These are phyloP conservation scores for Zopfia rhizophila DNA, from an alignment of 2,329 filamentous ascomycete species.

Conservation along the genomic window DNA sequence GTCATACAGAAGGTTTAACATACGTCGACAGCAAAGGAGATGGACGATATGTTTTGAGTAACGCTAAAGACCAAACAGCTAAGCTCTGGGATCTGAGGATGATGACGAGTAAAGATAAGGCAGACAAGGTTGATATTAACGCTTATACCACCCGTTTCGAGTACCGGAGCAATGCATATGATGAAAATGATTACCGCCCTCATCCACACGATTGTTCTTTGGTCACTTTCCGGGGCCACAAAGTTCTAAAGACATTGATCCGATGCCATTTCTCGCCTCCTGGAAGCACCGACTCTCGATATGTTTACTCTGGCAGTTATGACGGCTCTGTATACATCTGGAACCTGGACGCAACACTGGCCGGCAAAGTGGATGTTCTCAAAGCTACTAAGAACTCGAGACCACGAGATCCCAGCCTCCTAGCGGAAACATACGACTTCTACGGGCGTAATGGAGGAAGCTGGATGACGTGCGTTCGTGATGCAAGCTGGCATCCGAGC, in stretches of 20 bases:
- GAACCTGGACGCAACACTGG: constrained; percentile 90
- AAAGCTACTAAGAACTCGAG: constrained; percentile 73
- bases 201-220: constrained; percentile 89
- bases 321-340: constrained; percentile 92
- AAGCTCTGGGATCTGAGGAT: constrained; percentile 96
- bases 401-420: constrained; percentile 63
- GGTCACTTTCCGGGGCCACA: constrained; percentile 92
- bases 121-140: constrained; percentile 66
- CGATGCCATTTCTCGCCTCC: constrained; percentile 95
- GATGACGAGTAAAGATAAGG: constrained; percentile 79
- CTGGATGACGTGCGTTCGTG: constrained; percentile 84
- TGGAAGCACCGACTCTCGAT: constrained; percentile 84
- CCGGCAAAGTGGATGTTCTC: constrained; percentile 80
- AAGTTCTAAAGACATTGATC: constrained; percentile 88
- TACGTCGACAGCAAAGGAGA: constrained; percentile 86
- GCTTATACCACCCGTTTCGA: constrained; percentile 74
- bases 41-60: constrained; percentile 88
- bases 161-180: constrained; percentile 76
- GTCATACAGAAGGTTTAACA: constrained; percentile 72
- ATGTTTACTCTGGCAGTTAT: constrained; percentile 91
- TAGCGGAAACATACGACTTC: constrained; percentile 67
- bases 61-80: constrained; percentile 96
- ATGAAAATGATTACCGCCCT: constrained; percentile 72
- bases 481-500: constrained; percentile 90
- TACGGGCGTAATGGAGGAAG: constrained; percentile 64